Evolutionary conservation across 768 basidiomycete genomes (phyloP), one percentile per base, ranked within the genome.

Genomic region (Termitomyces heimii): DNA sequence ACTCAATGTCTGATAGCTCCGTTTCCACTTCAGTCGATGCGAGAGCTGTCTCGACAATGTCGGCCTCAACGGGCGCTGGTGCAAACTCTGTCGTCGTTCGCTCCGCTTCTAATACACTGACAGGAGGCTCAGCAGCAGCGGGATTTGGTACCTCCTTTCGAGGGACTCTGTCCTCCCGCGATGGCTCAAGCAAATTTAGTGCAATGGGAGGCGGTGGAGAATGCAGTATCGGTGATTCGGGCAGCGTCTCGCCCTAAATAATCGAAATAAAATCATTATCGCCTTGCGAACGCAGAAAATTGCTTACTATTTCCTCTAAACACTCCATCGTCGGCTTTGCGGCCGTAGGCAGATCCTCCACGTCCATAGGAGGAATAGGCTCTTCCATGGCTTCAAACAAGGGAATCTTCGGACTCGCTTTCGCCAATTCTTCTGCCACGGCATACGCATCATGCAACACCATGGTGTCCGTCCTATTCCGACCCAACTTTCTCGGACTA

Each of bases 381-480:
- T 57, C 56, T 10, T 48, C 46, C 4, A 56, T 16, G 6, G 28
- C 28, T 18, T 54, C 47, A 42, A 55, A 46, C 14, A 35, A 9
- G 4, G 61, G 47, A 16, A 44, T 46, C 28, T 62, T 56, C 37
- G 29, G 45, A 16, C 58, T 58, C 9, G 49, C 52, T 44, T 58
- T 62, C 1, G 53, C 58, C 37, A 74, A 63, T 52, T 74, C 76
- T 50, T 76, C 76, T 13, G 64, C 68, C 7, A 74, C 66, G 12
- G 65, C 65, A 53, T 67, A 68, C 1, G 70, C 68, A 31, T 78
- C 77, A 40, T 79, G 82, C 61, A 82, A 79, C 22, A 89, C 80
- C 88, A 90, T 89, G 2, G 88, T 90, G 61, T 88, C 87, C 9
- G 88, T 89, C 59, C 87, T 73, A 59, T 68, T 79, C 32, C 87